Evolutionary conservation across 495 filamentous ascomycete species (phyloP).

Genomic region (Aspergillus affinis): DNA sequence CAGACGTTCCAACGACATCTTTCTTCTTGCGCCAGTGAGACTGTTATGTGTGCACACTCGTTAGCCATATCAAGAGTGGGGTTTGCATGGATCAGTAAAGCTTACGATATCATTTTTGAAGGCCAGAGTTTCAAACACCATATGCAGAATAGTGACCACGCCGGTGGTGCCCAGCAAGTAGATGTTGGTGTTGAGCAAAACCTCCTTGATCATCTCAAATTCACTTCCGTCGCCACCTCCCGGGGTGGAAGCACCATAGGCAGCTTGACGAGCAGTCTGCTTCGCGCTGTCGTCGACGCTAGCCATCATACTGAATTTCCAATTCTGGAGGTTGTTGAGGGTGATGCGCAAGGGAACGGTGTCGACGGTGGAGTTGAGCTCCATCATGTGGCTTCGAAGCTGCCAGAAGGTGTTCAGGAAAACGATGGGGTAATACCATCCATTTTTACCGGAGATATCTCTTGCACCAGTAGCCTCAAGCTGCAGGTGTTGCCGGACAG

Average conservation of each 20-base stretch:
- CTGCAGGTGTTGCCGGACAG: conserved; percentile 71
- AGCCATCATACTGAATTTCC: conserved; percentile 86
- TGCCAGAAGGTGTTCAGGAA: conserved; percentile 98
- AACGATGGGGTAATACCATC: conserved; percentile 94
- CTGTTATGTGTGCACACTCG: conserved; percentile 22
- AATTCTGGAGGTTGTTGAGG: conserved; percentile 77
- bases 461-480: conserved; percentile 73
- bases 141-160: conserved; percentile 83
- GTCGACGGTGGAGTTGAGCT: conserved; percentile 89
- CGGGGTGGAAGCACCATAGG: conserved; percentile 60
- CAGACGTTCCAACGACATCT: conserved; percentile 92
- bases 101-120: conserved; percentile 93
- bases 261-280: conserved; percentile 70
- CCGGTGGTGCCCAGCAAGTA: conserved; percentile 83
- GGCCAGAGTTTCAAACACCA: conserved; percentile 91
- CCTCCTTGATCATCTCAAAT: conserved; percentile 93
- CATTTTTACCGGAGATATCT: conserved; percentile 80
- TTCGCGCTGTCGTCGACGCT: conserved; percentile 86
- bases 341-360: conserved; percentile 80
- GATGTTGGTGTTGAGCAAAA: conserved; percentile 90
- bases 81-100: not conserved
- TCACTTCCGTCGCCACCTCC: conserved; percentile 75
- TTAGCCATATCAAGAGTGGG: conserved; percentile 19
- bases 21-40: conserved; percentile 99
- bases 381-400: conserved; percentile 82